phyloP scores from a whole-genome alignment of 768 basidiomycete species.

The Naematelia aurantialba region DNA sequence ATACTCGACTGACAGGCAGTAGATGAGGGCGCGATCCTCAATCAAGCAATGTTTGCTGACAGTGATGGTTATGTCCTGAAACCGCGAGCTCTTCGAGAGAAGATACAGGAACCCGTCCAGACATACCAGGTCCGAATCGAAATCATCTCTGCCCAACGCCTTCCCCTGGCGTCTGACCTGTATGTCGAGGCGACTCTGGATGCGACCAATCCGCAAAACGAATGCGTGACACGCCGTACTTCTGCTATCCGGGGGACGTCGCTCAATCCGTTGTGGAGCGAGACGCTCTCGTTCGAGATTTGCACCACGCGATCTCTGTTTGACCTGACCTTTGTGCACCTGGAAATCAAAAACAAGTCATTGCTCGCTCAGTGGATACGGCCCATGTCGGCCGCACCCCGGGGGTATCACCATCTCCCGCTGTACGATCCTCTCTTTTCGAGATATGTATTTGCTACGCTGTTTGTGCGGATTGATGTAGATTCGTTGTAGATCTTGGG shows the following conservation, averaged over 20 bases:
- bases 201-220: constrained; percentile 1
- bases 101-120: constrained; percentile 60
- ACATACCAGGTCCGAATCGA: constrained; percentile 52
- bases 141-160: constrained; percentile 84
- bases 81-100: constrained; percentile 67
- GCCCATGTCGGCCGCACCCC: constrained; percentile 53
- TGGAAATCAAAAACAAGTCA: constrained; percentile 66
- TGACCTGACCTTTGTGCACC: constrained; percentile 77
- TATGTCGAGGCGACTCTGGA: constrained; percentile 74
- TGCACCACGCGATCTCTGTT: constrained; percentile 60
- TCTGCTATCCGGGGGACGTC: constrained; percentile 74
- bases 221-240: constrained; percentile 53
- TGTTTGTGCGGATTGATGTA: constrained; percentile 71
- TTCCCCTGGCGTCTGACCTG: constrained; percentile 67
- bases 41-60: constrained; percentile 96
- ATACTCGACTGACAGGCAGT: constrained; percentile 8
- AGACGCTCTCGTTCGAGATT: constrained; percentile 61
- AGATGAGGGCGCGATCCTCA: constrained; percentile 89
- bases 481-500: constrained; percentile 8
- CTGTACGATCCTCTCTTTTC: constrained; percentile 81
- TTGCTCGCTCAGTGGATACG: constrained; percentile 67
- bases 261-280: constrained; percentile 87
- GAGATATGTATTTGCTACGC: constrained; percentile 87
- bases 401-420: constrained; percentile 82
- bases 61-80: constrained; percentile 85